Conservation (phyloP, 192 early-diverging fungal species). For the Helicostylum pulchrum region DNA sequence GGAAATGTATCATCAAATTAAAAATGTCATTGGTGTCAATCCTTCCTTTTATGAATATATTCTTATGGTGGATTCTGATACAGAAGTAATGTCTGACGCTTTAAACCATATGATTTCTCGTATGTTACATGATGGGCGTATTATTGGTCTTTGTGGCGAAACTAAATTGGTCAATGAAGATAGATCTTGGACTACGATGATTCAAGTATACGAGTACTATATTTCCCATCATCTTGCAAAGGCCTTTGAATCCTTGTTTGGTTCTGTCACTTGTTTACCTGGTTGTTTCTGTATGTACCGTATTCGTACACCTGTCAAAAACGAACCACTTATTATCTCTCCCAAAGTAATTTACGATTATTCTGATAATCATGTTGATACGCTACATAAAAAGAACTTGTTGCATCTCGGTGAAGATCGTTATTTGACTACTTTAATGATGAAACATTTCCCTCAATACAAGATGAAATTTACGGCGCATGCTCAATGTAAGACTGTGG, state of each 20-base stretch:
- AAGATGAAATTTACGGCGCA: constrained; percentile 92
- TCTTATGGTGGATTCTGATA: constrained; percentile 98
- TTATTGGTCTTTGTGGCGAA: constrained; percentile 95
- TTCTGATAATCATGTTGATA: constrained; percentile 90
- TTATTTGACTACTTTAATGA: constrained; percentile 89
- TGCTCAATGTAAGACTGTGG: constrained; percentile 90
- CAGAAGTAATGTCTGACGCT: constrained; percentile 85
- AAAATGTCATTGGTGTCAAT: constrained; percentile 97
- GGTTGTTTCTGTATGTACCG: constrained; percentile 99
- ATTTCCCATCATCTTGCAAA: constrained; percentile 96
- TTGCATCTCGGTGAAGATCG: constrained; percentile 98
- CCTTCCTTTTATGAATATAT: constrained; percentile 95
- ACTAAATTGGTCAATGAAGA: constrained; percentile 92
- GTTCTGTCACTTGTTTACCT: constrained; percentile 95
- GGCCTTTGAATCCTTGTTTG: constrained; percentile 97
- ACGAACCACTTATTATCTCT: constrained; percentile 85
- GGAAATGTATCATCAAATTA: constrained; percentile 98
- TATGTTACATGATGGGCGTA: constrained; percentile 87
- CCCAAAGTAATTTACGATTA: constrained; percentile 92
- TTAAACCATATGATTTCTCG: constrained; percentile 89
- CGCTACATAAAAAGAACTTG: constrained; percentile 98
- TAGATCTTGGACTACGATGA: constrained; percentile 94
- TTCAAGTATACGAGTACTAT: constrained; percentile 99
- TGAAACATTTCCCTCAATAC: constrained; percentile 98
- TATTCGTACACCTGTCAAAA: constrained; percentile 83